These are phyloP conservation scores for Leishmania arabica DNA, from an alignment of 208 protist species.

Conservation along the genomic window DNA sequence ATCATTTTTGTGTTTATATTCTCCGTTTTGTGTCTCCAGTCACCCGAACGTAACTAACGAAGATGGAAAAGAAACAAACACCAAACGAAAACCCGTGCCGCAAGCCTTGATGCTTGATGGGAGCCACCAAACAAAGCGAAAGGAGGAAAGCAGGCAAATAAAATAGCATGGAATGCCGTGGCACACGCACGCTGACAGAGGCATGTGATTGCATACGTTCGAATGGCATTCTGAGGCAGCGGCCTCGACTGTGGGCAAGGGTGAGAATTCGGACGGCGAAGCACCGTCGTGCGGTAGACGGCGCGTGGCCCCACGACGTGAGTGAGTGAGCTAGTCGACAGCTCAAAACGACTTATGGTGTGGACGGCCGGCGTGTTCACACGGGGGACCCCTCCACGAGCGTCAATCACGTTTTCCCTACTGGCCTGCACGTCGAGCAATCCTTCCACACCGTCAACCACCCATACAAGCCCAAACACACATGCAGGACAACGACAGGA, in stretches of 20 bases:
- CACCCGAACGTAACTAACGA: neutral
- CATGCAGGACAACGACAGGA: neutral
- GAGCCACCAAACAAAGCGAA: neutral
- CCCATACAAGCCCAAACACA: neutral
- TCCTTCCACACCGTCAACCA: too few species aligned
- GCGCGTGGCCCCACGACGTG: neutral
- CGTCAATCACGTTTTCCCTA: neutral
- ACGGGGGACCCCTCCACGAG: neutral
- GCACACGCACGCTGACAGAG: neutral
- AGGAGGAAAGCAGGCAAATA: neutral
- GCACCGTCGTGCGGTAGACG: neutral
- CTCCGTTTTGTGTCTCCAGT: neutral
- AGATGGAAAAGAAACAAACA: neutral
- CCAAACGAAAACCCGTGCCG: neutral
- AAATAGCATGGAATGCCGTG: neutral
- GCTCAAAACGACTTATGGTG: neutral
- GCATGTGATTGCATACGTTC: neutral
- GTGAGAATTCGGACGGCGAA: neutral
- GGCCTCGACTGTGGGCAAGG: neutral
- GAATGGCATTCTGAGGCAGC: neutral
- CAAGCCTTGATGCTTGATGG: neutral
- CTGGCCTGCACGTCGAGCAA: neutral
- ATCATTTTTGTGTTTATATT: neutral
- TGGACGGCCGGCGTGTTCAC: neutral
- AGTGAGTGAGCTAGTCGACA: neutral